Evolutionary conservation across 2,329 filamentous ascomycete genomes (phyloP), one percentile per base, ranked within the genome.

Genomic region (Aspergillus aculeatus): DNA sequence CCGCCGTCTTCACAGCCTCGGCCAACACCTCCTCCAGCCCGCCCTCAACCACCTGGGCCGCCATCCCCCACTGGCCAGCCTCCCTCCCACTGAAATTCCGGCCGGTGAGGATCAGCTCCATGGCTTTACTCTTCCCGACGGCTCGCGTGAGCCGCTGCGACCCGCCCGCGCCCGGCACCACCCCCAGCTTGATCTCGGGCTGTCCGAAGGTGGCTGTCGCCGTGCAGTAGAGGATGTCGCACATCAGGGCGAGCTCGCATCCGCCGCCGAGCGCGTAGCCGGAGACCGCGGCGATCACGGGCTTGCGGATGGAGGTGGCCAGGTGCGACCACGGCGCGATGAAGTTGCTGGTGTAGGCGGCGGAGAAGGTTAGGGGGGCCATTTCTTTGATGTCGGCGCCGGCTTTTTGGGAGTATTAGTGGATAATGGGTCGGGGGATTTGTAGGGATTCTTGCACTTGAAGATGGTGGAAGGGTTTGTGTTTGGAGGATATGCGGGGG

Each of bases 341-440:
- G 77, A 99, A 99, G 73, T 96, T 91, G 67, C 82, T 86, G 51
- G 86, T 90, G 81, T 97, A 98, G 44, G 95, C 94, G 65, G 89
- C 82, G 64, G 90, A 86, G 79, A 99, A 99, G 57, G 89, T 93
- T 44, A 97, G 86, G 62, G 92, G 88, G 31, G 92, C 90, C 95
- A 99, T 99, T 79, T 99, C 95, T 79, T 98, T 98, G 82, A 99
- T 99, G 78, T 99, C 95, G 62, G 95, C 95, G 54, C 95, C 95
- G 49, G 95, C 94, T 74, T 70, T 56, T n/a, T 12, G 6, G 31
- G 31, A 12, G 14, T 3, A 16, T 12, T 16, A 12, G 32, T 35
- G 11, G 21, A 47, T 49, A 31, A 57, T 50, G 7, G 19, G 19
- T 44, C 48, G 44, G 61, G 60, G 58, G 56, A 4, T 11, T 35